Conservation (phyloP, 768 basidiomycete genomes). For the Collybia nuda region DNA sequence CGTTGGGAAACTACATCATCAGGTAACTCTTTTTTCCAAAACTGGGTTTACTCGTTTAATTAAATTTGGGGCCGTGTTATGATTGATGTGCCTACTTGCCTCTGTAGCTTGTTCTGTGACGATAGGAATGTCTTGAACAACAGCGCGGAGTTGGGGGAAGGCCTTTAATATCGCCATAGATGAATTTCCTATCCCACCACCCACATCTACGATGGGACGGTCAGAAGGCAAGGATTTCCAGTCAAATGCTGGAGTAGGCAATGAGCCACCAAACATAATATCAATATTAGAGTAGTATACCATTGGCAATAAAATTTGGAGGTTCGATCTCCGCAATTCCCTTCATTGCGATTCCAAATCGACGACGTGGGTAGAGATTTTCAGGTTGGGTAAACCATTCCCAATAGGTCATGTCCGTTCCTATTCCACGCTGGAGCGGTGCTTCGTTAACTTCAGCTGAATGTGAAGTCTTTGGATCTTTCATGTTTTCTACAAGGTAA, state of each 20-base stretch:
- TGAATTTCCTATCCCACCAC: constrained; percentile 24
- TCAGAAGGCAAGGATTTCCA: constrained; percentile 20
- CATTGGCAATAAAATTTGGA: background rate
- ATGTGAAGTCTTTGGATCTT: background rate
- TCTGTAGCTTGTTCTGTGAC: constrained; percentile 13
- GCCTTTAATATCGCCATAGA: constrained; percentile 17
- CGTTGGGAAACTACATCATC: no score
- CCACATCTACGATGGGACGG: constrained; percentile 28
- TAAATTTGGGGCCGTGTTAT: background rate
- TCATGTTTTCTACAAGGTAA: background rate
- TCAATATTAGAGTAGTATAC: no score
- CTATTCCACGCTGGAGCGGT: background rate
- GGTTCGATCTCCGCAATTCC: background rate
- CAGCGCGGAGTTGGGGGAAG: constrained; percentile 14
- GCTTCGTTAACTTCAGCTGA: background rate
- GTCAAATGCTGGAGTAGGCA: constrained; percentile 15
- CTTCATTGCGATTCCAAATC: constrained; percentile 1
- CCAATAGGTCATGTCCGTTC: background rate
- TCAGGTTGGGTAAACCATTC: constrained; percentile 4
- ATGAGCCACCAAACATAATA: no score
- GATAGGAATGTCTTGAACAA: constrained; percentile 24
- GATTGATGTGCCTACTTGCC: background rate
- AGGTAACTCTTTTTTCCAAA: no score
- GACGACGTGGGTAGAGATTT: constrained; percentile 2
- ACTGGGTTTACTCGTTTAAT: no score